phyloP scores from a whole-genome alignment of 169 alveolate species.

The Cytauxzoon felis region DNA sequence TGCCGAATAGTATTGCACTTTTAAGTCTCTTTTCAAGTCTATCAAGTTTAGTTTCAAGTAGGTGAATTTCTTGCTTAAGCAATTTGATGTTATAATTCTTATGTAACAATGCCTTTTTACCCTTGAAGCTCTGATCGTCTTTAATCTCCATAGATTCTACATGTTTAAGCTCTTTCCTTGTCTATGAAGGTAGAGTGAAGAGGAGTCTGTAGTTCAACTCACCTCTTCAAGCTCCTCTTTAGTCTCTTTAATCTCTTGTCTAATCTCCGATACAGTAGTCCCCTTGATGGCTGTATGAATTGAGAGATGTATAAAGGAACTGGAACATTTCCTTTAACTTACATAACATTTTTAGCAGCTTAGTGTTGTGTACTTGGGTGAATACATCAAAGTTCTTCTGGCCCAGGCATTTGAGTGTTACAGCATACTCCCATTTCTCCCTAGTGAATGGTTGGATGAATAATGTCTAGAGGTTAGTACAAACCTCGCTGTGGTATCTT shows the following conservation, averaged over 20 bases:
- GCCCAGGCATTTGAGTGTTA: conserved; percentile 52
- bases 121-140: conserved; percentile 5
- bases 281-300: conserved; percentile 41
- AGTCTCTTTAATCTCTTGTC: conserved; percentile 39
- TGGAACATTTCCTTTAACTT: background rate
- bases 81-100: conserved; percentile 52
- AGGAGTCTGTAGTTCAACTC: background rate
- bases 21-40: conserved; percentile 44
- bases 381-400: conserved; percentile 45
- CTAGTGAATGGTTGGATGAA: background rate
- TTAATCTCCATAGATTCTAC: background rate
- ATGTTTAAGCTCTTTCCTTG: background rate
- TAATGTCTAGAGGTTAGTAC: background rate
- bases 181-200: no score
- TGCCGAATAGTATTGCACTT: conserved; percentile 41
- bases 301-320: background rate
- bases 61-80: conserved; percentile 44
- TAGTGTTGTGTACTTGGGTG: conserved; percentile 45
- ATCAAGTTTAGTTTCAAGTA: conserved; percentile 31
- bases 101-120: conserved; percentile 36
- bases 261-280: conserved; percentile 35
- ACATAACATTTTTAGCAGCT: conserved; percentile 49
- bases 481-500: conserved; percentile 54
- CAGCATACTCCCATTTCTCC: conserved; percentile 63
- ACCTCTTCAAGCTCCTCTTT: conserved; percentile 50